A percentile compares a stretch with the other conserved stretches of the same genome.
Conservation (phyloP, 495 filamentous ascomycete genomes). For the Talaromyces proteolyticus region DNA sequence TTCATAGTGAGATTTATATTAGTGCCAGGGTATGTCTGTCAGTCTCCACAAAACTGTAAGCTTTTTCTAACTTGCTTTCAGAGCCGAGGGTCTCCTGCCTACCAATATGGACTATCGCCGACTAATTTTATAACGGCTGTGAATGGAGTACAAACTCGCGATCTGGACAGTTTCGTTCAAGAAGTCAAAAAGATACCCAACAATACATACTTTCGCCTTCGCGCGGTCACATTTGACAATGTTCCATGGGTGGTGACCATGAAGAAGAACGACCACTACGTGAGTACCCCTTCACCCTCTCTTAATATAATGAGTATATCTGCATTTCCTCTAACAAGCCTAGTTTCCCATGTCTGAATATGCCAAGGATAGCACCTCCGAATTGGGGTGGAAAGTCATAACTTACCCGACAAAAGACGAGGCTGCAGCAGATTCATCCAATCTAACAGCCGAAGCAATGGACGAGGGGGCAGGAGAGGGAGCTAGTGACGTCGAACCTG, state of each 20-base stretch:
- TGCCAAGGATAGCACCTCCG: conserved; percentile 59
- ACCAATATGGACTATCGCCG: conserved; percentile 86
- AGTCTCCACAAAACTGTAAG: too few relatives aligned
- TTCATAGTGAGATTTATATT: conserved; percentile 98
- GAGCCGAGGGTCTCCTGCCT: conserved; percentile 77
- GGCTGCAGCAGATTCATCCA: conserved; percentile 27
- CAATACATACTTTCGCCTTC: conserved; percentile 94
- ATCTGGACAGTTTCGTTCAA: conserved; percentile 71
- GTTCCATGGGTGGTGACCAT: conserved; percentile 97
- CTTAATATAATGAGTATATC: too few relatives aligned
- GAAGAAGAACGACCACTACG: conserved; percentile 99
- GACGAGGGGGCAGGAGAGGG: conserved; percentile 27
- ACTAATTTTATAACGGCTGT: conserved; percentile 98
- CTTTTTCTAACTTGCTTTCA: conserved; percentile 16
- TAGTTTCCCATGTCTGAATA: conserved; percentile 85
- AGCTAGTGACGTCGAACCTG: conserved; percentile 21
- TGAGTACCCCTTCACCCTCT: conserved; percentile 19
- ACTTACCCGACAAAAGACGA: conserved; percentile 56
- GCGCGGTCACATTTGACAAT: conserved; percentile 93
- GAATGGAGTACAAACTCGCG: conserved; percentile 77
- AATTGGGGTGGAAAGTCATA: conserved; percentile 63
- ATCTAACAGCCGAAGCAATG: conserved; percentile 44
- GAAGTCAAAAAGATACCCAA: conserved; percentile 84
- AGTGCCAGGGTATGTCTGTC: conserved; percentile 64
- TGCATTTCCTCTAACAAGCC: background rate